A percentile compares a stretch with the other conserved stretches of the same genome.
phyloP scores from a whole-genome alignment of 129 eudicot genomes.

The sunflower (Helianthus annuus) region HanXRQr2.0-SUNRISE NC_035442.2:135268513-135269012 shows the following conservation, averaged over 20 bases:
- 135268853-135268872: constrained; percentile 27
- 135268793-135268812: constrained; percentile 26
- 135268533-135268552: constrained; percentile 11
- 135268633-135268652: constrained; percentile 9
- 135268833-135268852: constrained; percentile 31
- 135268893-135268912: constrained; percentile 30
- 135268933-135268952: constrained; percentile 26
- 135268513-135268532: constrained; percentile 44
- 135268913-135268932: constrained; percentile 26
- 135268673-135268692: constrained; percentile 26
- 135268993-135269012: constrained; percentile 34
- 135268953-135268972: constrained; percentile 13
- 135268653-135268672: constrained; percentile 34
- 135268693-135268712: constrained; percentile 23
- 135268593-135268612: neutral
- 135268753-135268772: constrained; percentile 8
- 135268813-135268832: constrained; percentile 34
- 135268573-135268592: no score
- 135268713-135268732: constrained; percentile 38
- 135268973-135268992: constrained; percentile 26
- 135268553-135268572: neutral
- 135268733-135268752: constrained; percentile 22
- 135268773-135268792: constrained; percentile 30
- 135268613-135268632: constrained; percentile 1
- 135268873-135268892: constrained; percentile 27